These are phyloP conservation scores for Chromosphaera perkinsii DNA, from an alignment of 208 protist species.

Conservation along the genomic window DNA sequence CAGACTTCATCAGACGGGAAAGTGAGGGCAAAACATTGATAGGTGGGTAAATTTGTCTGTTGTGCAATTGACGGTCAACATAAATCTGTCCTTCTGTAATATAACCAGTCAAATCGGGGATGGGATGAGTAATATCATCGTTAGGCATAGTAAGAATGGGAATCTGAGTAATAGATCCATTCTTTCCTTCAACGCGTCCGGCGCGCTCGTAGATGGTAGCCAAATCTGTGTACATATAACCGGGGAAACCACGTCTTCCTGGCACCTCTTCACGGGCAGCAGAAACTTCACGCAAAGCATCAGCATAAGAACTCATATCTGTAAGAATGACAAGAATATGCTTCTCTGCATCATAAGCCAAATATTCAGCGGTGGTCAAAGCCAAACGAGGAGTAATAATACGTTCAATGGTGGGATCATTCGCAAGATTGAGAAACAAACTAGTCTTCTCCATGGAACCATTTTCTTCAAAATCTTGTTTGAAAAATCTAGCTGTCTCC, in stretches of 20 bases:
- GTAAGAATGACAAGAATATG: slow-evolving; percentile 99
- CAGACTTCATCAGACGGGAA: slow-evolving; percentile 99
- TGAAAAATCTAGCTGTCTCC: slow-evolving; percentile 99
- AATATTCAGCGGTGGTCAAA: slow-evolving; percentile 98
- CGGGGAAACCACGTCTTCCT: slow-evolving; percentile 97
- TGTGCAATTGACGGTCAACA: slow-evolving; percentile 98
- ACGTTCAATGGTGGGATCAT: slow-evolving; percentile 97
- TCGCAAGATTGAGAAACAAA: slow-evolving; percentile 96
- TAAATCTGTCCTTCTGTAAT: slow-evolving; percentile 99
- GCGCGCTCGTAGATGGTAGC: slow-evolving; percentile 99
- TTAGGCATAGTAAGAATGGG: slow-evolving; percentile 99
- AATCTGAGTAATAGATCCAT: slow-evolving; percentile 99
- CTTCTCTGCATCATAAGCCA: slow-evolving; percentile 98
- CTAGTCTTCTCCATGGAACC: slow-evolving; percentile 94
- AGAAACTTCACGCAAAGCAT: slow-evolving; percentile 98
- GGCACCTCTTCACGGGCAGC: slow-evolving; percentile 99
- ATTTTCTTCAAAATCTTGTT: slow-evolving; percentile 98
- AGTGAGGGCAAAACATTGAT: slow-evolving; percentile 99
- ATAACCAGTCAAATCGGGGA: slow-evolving; percentile 99
- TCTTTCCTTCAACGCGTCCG: slow-evolving; percentile 92
- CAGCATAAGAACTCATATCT: slow-evolving; percentile 99
- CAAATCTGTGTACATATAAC: slow-evolving; percentile 99
- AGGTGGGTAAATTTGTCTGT: slow-evolving; percentile 95
- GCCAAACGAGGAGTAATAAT: slow-evolving; percentile 99
- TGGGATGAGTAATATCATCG: slow-evolving; percentile 99